Percentiles rank a stretch among this genome's conserved stretches.
phyloP scores from a whole-genome alignment of 768 basidiomycete species.

The Amanita jacksonii region DNA sequence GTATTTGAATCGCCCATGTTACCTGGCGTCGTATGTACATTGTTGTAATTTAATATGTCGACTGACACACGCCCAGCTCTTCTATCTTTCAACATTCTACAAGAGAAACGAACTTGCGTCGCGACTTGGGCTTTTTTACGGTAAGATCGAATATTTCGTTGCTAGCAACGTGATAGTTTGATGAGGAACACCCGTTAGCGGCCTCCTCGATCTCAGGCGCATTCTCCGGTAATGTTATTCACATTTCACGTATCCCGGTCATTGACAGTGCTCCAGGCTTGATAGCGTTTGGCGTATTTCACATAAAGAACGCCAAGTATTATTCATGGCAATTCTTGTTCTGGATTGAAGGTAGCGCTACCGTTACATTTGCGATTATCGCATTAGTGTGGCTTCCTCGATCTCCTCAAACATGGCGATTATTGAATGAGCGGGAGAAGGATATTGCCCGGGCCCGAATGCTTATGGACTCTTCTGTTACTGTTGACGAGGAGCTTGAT shows the following conservation, averaged over 20 bases:
- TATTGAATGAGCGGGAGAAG: conserved; percentile 28
- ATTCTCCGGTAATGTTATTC: conserved; percentile 27
- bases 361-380: conserved; percentile 32
- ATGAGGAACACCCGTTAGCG: too few relatives aligned
- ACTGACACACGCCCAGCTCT: conserved; percentile 18
- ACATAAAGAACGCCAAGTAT: conserved; percentile 30
- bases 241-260: background rate
- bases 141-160: conserved; percentile 7
- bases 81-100: conserved; percentile 44
- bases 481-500: conserved; percentile 29
- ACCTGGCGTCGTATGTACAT: conserved; percentile 25
- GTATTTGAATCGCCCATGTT: conserved; percentile 42
- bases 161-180: background rate
- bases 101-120: conserved; percentile 42
- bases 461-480: conserved; percentile 36
- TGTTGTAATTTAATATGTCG: background rate
- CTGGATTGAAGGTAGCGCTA: conserved; percentile 40
- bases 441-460: conserved; percentile 32
- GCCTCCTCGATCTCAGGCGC: conserved; percentile 38
- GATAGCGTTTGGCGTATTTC: conserved; percentile 44
- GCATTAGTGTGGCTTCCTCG: conserved; percentile 38
- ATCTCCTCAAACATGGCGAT: conserved; percentile 31
- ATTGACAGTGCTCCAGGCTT: conserved; percentile 20
- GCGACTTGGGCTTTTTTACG: conserved; percentile 41
- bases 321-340: conserved; percentile 44